Evolutionary conservation across 2,329 filamentous ascomycete species (phyloP), one percentile per base, ranked within the genome.

Genomic region (Venturia pyrina): DNA sequence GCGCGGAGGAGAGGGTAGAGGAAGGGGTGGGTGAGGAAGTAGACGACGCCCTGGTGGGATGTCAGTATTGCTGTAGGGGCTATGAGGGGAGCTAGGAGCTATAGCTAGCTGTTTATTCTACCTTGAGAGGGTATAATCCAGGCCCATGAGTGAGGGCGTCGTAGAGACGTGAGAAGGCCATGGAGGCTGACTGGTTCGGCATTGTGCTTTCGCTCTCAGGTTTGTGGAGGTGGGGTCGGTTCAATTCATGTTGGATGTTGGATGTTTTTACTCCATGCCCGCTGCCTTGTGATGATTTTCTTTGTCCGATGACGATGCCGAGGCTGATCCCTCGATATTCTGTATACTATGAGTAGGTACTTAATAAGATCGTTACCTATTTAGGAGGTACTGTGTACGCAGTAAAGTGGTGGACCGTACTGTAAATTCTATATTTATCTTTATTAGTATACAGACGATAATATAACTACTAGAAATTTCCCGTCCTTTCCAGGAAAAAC

Each of bases 1-100:
- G 89, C 82, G 66, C 85, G 81, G 69, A 96, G 89, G 1, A 97
- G 83, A 32, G 93, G 92, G 77, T 89, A 96, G 69, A 95, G 89
- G 71, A 89, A 91, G 28, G 85, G 87, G 73, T 93, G 89, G 41
- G 83, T 81, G 63, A 85, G 70, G 76, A 96, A 96, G 78, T 93
- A 96, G 79, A 85, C 87, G 72, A 97, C 87, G 69, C 95, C 93
- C 77, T 88, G 46, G 11, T 28, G 44, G 66, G 56, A 43, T 65
- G 13, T 34, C 21, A 41, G 65, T 48, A 50, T 62, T 64, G 37
- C 21, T 46, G 28, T 19, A 7, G n/a, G 21, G 19, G 50, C 40
- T 37, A 15, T 19, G 46, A 43, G n/a, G 21, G 37, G 37, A 8
- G 37, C 7, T 40, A 5, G 37, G 37, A 40, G 37, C 37, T 40